These are phyloP conservation scores for Lumnitzera littorea DNA, from an alignment of 345 rosid genomes.

Conservation along the genomic window DNA sequence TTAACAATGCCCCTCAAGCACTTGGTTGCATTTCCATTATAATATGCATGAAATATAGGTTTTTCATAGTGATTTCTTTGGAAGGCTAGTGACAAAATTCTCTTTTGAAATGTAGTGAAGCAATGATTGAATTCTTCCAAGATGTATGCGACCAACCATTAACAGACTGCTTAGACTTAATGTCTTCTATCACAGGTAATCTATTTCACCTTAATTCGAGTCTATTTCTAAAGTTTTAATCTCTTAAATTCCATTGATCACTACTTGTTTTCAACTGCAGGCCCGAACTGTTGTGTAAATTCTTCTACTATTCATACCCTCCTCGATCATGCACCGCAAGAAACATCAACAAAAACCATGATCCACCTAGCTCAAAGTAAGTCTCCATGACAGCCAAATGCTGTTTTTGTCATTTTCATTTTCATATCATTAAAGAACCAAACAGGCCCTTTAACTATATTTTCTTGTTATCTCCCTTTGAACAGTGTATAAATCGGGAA, in stretches of 20 bases:
- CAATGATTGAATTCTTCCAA: constrained; percentile 18
- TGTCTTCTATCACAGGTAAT: constrained; percentile 26
- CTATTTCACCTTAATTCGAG: background rate
- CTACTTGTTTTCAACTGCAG: constrained; percentile 5
- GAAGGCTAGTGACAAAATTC: background rate
- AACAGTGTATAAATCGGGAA: constrained; percentile 39
- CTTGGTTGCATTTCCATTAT: too few species aligned
- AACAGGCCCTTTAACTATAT: background rate
- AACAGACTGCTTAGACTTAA: constrained; percentile 17
- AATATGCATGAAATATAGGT: too few species aligned
- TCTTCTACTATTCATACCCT: constrained; percentile 12
- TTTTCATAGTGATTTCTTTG: too few species aligned
- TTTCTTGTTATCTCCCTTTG: background rate
- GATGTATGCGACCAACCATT: constrained; percentile 15
- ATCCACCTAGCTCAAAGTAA: constrained; percentile 35
- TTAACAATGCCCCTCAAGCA: too few species aligned
- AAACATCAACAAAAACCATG: constrained; percentile 32
- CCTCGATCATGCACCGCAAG: constrained; percentile 20
- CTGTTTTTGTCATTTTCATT: background rate
- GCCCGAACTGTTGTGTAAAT: constrained; percentile 30
- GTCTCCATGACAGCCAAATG: too few species aligned
- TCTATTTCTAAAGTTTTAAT: background rate
- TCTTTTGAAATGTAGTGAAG: constrained; percentile 13
- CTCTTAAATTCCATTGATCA: too few species aligned
- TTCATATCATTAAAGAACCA: too few species aligned